These are phyloP conservation scores for Fusarium robinianum DNA, from an alignment of 2,329 filamentous ascomycete species.

Conservation along the genomic window DNA sequence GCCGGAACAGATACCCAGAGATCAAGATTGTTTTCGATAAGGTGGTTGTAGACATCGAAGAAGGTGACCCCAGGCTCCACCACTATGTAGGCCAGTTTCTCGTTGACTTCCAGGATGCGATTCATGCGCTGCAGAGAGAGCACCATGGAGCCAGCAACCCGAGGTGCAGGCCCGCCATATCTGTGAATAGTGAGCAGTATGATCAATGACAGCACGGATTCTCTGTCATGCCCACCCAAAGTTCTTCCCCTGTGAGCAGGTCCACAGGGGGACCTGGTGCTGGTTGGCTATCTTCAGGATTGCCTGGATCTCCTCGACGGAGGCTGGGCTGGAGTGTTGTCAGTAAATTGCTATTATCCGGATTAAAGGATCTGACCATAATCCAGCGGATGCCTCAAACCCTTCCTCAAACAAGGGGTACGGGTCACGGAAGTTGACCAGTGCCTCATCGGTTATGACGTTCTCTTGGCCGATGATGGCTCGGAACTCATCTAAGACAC, in stretches of 20 bases:
- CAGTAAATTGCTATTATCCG: not conserved
- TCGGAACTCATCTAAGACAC: slow-evolving; percentile 4
- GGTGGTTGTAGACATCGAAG: slow-evolving; percentile 4
- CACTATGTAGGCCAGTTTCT: slow-evolving; percentile 3
- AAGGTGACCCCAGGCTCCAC: slow-evolving; percentile 11
- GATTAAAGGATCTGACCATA: slow-evolving; percentile 3
- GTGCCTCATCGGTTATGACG: not conserved
- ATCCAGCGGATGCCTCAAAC: slow-evolving; percentile 4
- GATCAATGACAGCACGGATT: not conserved
- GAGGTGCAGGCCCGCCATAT: slow-evolving; percentile 10
- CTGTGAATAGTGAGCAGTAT: not conserved
- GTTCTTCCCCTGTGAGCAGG: slow-evolving; percentile 6
- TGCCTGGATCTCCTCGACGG: slow-evolving; percentile 1
- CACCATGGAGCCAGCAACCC: slow-evolving; percentile 2
- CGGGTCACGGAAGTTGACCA: slow-evolving; percentile 7
- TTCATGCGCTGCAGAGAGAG: slow-evolving; percentile 8
- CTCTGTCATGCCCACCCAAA: slow-evolving; percentile 1
- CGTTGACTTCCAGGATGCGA: slow-evolving; percentile 9
- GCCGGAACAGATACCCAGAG: slow-evolving; percentile 3
- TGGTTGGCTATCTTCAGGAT: slow-evolving; percentile 5
- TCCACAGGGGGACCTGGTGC: not conserved
- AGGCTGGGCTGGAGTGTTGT: not conserved
- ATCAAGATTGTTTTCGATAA: not conserved
- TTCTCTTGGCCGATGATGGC: slow-evolving; percentile 3
- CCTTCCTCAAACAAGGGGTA: slow-evolving; percentile 8